Evolutionary conservation across 2,329 filamentous ascomycete genomes (phyloP), one percentile per base, ranked within the genome.

Genomic region (Fusarium pininemorale): DNA sequence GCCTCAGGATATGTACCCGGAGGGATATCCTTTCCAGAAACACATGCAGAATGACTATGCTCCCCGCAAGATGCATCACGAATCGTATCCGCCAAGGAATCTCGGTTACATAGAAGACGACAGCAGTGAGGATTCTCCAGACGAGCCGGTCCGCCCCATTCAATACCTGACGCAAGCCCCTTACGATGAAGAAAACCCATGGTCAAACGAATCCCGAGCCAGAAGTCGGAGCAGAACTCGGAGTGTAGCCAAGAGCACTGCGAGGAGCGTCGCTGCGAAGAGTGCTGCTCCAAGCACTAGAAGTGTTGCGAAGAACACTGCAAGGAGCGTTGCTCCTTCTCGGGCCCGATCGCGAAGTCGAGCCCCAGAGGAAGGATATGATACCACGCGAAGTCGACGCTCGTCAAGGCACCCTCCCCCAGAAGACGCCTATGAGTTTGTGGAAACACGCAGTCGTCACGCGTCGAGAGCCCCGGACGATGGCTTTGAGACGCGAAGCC

Each of bases 381-480:
- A 87, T 56, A 77, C 77, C 26, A 72, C 68, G 15, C 81, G 83
- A 16, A 84, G 85, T 66, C 84, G 84, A 14, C 80, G 82, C 53
- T 81, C 82, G 4, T 82, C 83, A 18, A 83, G 83, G 20, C 81
- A 82, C 35, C 82, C 67, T n/a, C 54, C 51, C 14, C 67, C 64
- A 28, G 72, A 74, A 59, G 72, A 75, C 15, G 59, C 66, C 39
- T 72, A 75, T 26, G 72, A 74, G 32, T 69, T 60, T 62, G 56
- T 63, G 41, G 72, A 75, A 79, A 57, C 72, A 78, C 28, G 74
- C 45, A 75, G 62, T 37, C 73, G 61, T 32, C 73, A 72, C 32
- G 63, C 73, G n/a, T 73, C 73, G 16, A 74, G 70, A 58, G 56
- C 58, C 38, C 50, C 55, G 5, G 72, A 72, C 20, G 72, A 75